phyloP scores from a whole-genome alignment of 495 filamentous ascomycete species.

The Hyaloscypha bicolor region DNA sequence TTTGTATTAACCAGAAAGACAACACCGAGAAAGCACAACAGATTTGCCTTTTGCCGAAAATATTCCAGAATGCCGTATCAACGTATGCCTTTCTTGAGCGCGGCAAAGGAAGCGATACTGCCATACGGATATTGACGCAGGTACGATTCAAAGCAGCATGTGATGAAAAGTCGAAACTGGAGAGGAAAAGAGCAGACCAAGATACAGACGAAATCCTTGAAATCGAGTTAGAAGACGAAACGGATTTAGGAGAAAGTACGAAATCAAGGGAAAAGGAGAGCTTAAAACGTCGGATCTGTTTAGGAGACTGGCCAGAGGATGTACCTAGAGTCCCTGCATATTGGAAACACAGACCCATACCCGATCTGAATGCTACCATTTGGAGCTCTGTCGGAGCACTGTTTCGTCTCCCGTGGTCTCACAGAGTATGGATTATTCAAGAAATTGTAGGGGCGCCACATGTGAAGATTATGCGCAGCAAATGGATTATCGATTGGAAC shows the following conservation, averaged over 20 bases:
- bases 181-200: too few species aligned
- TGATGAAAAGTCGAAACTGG: background rate
- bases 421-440: conserved; percentile 26
- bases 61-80: conserved; percentile 6
- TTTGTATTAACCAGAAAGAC: conserved; percentile 12
- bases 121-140: conserved; percentile 8
- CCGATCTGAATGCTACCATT: too few species aligned
- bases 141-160: background rate
- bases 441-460: conserved; percentile 20
- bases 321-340: too few species aligned
- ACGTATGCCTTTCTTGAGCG: conserved; percentile 4
- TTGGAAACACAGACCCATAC: too few species aligned
- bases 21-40: conserved; percentile 11
- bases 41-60: conserved; percentile 7
- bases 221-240: too few species aligned
- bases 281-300: too few species aligned
- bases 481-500: conserved; percentile 20
- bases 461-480: conserved; percentile 23
- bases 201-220: too few species aligned
- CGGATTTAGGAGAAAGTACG: too few species aligned
- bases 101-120: conserved; percentile 9
- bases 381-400: too few species aligned
- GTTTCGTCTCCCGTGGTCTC: conserved; percentile 22
- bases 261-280: too few species aligned
- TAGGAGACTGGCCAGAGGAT: too few species aligned